A percentile compares a stretch with the other conserved stretches of the same genome.
Evolutionary conservation across 2,329 filamentous ascomycete genomes (phyloP).

Genomic region (Tolypocladium paradoxum): DNA sequence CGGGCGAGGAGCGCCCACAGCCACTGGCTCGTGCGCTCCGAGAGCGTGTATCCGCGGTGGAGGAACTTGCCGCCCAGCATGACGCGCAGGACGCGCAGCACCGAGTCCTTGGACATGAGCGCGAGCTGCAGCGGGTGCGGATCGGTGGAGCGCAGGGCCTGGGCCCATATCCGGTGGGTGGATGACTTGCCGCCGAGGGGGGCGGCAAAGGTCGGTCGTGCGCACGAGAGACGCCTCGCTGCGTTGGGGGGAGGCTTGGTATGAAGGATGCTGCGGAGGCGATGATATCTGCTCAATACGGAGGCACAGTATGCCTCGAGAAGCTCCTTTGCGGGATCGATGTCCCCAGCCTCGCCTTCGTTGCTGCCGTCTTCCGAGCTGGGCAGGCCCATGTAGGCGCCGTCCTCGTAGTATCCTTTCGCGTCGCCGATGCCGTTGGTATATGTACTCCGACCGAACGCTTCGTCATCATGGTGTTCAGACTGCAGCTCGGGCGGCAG

Average conservation of each 20-base stretch:
- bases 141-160: slow-evolving; percentile 39
- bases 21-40: slow-evolving; percentile 67
- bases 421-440: slow-evolving; percentile 35
- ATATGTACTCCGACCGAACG: slow-evolving; percentile 34
- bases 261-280: slow-evolving; percentile 53
- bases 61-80: slow-evolving; percentile 55
- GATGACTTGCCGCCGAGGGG: slow-evolving; percentile 39
- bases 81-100: slow-evolving; percentile 56
- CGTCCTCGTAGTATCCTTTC: slow-evolving; percentile 63
- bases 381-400: slow-evolving; percentile 57
- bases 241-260: slow-evolving; percentile 40
- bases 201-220: slow-evolving; percentile 45
- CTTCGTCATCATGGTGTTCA: slow-evolving; percentile 17
- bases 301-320: slow-evolving; percentile 57
- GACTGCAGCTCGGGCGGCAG: slow-evolving; percentile 27
- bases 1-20: slow-evolving; percentile 72
- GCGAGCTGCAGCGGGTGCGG: slow-evolving; percentile 50
- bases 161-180: slow-evolving; percentile 40
- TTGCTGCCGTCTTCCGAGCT: slow-evolving; percentile 14
- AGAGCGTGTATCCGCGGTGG: slow-evolving; percentile 45
- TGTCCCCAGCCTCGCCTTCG: slow-evolving; percentile 13
- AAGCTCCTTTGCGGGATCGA: slow-evolving; percentile 29
- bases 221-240: slow-evolving; percentile 39
- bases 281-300: slow-evolving; percentile 52
- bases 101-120: slow-evolving; percentile 54